phyloP scores from a whole-genome alignment of 176 grass and related monocot species.

The Musa schizocarpa region DNA sequence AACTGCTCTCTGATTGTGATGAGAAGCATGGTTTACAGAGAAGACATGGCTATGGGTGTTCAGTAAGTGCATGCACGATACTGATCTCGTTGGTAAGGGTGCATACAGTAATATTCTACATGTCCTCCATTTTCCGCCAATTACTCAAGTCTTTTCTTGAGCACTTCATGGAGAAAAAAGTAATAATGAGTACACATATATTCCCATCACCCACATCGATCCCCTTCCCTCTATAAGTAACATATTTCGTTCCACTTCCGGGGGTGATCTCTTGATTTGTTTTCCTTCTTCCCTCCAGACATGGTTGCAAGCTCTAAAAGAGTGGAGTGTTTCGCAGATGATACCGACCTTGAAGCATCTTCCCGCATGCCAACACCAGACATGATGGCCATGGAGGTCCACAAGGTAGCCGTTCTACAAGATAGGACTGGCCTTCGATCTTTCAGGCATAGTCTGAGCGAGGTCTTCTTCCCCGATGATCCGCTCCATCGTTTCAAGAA shows the following conservation, averaged over 20 bases:
- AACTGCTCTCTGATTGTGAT: neutral
- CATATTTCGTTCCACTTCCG: neutral
- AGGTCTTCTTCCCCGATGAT: conserved; percentile 97
- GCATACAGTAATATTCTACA: neutral
- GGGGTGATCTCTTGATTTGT: neutral
- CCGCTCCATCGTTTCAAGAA: conserved; percentile 91
- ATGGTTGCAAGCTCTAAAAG: conserved; percentile 32
- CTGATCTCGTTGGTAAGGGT: neutral
- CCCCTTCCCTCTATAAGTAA: neutral
- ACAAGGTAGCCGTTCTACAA: conserved; percentile 71
- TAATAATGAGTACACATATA: too few relatives aligned
- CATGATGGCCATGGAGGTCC: conserved; percentile 31
- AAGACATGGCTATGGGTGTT: neutral
- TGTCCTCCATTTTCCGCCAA: too few relatives aligned
- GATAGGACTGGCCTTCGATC: conserved; percentile 26
- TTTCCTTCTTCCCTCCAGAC: neutral
- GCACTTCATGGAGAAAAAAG: too few relatives aligned
- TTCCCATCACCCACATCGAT: too few relatives aligned
- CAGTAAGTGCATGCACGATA: neutral
- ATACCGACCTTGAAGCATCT: conserved; percentile 15
- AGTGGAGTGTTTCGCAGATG: conserved; percentile 40
- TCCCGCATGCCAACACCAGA: neutral
- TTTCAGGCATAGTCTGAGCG: conserved; percentile 48
- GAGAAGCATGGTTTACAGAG: neutral
- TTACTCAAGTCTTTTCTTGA: too few relatives aligned